Evolutionary conservation across 1,284 basidiomycete species (phyloP).

Genomic region (Vanrija sp.): DNA sequence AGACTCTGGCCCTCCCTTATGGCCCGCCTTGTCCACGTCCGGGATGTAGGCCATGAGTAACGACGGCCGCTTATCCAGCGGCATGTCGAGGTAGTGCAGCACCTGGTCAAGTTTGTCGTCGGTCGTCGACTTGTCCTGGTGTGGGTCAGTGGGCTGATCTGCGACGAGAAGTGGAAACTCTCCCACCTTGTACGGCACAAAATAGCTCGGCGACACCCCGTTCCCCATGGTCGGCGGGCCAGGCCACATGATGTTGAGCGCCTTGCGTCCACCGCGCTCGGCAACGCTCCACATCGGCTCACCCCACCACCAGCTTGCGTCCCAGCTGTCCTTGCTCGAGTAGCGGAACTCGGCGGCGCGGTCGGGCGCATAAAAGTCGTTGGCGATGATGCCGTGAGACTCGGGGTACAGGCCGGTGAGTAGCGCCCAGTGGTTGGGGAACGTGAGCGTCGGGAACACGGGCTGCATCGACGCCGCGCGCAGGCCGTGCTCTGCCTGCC

Average conservation of each 20-base stretch:
- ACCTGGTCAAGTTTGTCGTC: constrained; percentile 69
- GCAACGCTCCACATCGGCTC: constrained; percentile 91
- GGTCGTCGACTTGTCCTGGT: constrained; percentile 57
- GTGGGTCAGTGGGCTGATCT: no score
- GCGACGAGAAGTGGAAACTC: no score
- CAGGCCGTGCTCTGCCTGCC: constrained; percentile 53
- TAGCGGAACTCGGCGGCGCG: constrained; percentile 50
- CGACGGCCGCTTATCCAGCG: constrained; percentile 65
- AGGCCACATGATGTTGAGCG: constrained; percentile 89
- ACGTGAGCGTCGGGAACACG: constrained; percentile 83
- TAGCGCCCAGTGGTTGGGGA: constrained; percentile 86
- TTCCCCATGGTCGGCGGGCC: constrained; percentile 67
- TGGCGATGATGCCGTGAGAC: constrained; percentile 84
- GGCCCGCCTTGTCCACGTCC: constrained; percentile 58
- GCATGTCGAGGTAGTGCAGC: constrained; percentile 70
- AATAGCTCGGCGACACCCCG: constrained; percentile 67
- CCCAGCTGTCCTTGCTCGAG: constrained; percentile 62
- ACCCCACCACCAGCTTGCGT: constrained; percentile 75
- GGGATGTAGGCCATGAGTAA: constrained; percentile 64
- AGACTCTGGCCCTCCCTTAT: constrained; percentile 70
- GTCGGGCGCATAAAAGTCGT: constrained; percentile 80
- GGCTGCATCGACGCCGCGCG: constrained; percentile 79
- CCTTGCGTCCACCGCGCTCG: constrained; percentile 64
- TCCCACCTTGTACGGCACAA: constrained; percentile 72
- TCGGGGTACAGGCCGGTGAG: constrained; percentile 85